Percentiles rank a stretch among this genome's conserved stretches.
Evolutionary conservation across 768 basidiomycete species (phyloP).

Genomic region (Chiua virens): DNA sequence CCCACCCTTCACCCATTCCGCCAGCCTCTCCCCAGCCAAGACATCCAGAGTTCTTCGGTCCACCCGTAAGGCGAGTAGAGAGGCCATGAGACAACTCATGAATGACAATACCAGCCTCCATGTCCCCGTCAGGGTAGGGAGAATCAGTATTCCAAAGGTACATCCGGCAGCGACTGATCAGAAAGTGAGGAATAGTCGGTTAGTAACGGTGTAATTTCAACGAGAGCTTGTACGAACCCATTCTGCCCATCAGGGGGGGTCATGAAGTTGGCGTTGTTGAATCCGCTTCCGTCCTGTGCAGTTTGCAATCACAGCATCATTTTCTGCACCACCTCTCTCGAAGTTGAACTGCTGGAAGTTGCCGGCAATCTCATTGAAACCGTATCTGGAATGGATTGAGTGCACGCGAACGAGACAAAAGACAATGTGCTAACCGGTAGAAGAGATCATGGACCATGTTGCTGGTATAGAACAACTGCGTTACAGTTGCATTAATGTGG

Average conservation of each 20-base stretch:
- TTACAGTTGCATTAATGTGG: constrained; percentile 83
- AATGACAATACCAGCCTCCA: constrained; percentile 96
- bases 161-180: constrained; percentile 77
- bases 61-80: constrained; percentile 92
- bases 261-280: constrained; percentile 92
- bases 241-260: constrained; percentile 83
- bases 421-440: constrained; percentile 51
- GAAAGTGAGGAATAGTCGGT: neutral
- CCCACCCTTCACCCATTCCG: constrained; percentile 99
- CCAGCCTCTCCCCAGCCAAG: constrained; percentile 95
- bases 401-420: neutral
- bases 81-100: constrained; percentile 89
- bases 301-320: constrained; percentile 90
- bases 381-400: constrained; percentile 54
- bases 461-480: constrained; percentile 87
- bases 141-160: constrained; percentile 91
- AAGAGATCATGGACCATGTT: constrained; percentile 83
- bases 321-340: constrained; percentile 81
- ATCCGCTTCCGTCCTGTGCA: constrained; percentile 95
- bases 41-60: constrained; percentile 89
- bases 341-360: constrained; percentile 99
- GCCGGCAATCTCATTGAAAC: constrained; percentile 87
- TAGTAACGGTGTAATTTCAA: neutral
- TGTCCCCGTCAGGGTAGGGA: constrained; percentile 92
- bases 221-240: constrained; percentile 39